Percentiles rank a stretch among this genome's conserved stretches.
These are phyloP conservation scores for Triticum aestivum DNA, from an alignment of 176 grass and related monocot species.

Conservation along the genomic window IWGSC_CS_RefSeq_v2.1 NC_057801.1:21666080-21666579, in stretches of 20 bases:
- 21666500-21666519: background rate
- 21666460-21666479: background rate
- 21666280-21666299: background rate
- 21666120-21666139: no score
- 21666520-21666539: background rate
- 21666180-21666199: no score
- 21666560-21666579: background rate
- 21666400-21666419: slow-evolving; percentile 31
- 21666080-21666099: no score
- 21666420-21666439: slow-evolving; percentile 11
- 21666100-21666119: no score
- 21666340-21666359: background rate
- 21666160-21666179: no score
- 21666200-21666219: no score
- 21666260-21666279: background rate
- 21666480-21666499: background rate
- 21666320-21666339: background rate
- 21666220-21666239: no score
- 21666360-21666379: background rate
- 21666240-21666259: no score
- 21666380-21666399: slow-evolving; percentile 42
- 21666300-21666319: background rate
- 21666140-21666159: no score
- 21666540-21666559: background rate
- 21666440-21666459: background rate